These are phyloP conservation scores for Chlorella vulgaris DNA, from an alignment of 139 green algal species.

Conservation along the genomic window DNA sequence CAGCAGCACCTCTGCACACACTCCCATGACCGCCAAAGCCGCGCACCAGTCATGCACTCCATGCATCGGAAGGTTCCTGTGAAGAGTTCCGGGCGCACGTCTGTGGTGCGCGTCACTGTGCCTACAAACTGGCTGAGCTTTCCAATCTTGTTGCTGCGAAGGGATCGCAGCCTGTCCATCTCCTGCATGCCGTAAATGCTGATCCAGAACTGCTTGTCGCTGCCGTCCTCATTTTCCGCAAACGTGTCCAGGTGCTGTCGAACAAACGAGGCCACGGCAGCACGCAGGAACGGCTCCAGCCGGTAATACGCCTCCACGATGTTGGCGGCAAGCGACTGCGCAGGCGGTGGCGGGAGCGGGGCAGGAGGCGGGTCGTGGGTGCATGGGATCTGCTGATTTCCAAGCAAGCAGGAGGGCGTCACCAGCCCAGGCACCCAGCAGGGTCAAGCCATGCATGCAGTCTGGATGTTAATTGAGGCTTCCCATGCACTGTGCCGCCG, in stretches of 20 bases:
- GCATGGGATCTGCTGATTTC: too few relatives aligned
- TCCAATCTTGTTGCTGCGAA: slow-evolving; percentile 57
- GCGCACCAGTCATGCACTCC: slow-evolving; percentile 66
- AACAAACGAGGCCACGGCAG: slow-evolving; percentile 78
- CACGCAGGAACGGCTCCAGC: slow-evolving; percentile 79
- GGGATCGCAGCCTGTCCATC: slow-evolving; percentile 42
- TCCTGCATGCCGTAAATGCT: slow-evolving; percentile 77
- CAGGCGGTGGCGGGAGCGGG: neutral
- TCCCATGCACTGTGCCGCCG: neutral
- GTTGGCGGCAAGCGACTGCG: slow-evolving; percentile 45
- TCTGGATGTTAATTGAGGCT: too few relatives aligned
- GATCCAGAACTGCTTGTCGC: slow-evolving; percentile 88
- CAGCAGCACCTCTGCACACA: neutral
- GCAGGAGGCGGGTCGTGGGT: neutral
- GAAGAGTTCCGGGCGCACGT: slow-evolving; percentile 96
- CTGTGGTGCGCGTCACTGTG: slow-evolving; percentile 94
- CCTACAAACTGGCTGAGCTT: slow-evolving; percentile 71
- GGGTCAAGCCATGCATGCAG: too few relatives aligned
- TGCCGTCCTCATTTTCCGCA: slow-evolving; percentile 54
- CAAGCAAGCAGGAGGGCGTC: neutral
- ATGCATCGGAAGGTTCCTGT: slow-evolving; percentile 91
- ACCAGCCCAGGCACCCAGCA: too few relatives aligned
- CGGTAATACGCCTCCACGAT: slow-evolving; percentile 51
- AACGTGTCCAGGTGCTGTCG: slow-evolving; percentile 65
- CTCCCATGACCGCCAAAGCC: neutral